Conservation (phyloP, 768 basidiomycete species). For the Trametes gibbosa region DNA sequence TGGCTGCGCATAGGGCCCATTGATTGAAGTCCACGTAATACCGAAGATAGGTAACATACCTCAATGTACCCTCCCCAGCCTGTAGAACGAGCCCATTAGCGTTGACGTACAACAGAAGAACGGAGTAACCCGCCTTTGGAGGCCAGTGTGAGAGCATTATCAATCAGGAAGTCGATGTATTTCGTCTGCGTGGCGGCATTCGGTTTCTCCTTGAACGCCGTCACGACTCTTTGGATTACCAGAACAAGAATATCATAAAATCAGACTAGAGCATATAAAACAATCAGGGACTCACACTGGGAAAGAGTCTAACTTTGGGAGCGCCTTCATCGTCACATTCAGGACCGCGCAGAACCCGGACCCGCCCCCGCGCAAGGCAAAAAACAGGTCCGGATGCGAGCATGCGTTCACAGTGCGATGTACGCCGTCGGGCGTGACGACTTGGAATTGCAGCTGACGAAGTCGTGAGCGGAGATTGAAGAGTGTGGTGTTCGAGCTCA, state of each 20-base stretch:
- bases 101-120: neutral
- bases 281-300: neutral
- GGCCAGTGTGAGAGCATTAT: neutral
- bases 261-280: neutral
- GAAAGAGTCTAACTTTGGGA: neutral
- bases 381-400: conserved; percentile 51
- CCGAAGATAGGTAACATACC: neutral
- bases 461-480: neutral
- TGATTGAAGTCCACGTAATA: neutral
- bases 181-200: neutral
- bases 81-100: neutral
- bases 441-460: conserved; percentile 8
- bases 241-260: no score
- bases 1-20: neutral
- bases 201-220: neutral
- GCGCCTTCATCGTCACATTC: neutral
- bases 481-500: neutral
- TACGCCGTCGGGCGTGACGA: conserved; percentile 53
- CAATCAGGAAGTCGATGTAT: neutral
- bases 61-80: conserved; percentile 2
- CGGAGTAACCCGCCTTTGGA: neutral
- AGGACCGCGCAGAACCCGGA: conserved; percentile 35
- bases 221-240: neutral
- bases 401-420: conserved; percentile 43
- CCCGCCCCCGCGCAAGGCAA: conserved; percentile 46